Percentiles rank a stretch among this genome's conserved stretches.
phyloP scores from a whole-genome alignment of 148 eudicot genomes.

The Chenopodium quinoa region DNA sequence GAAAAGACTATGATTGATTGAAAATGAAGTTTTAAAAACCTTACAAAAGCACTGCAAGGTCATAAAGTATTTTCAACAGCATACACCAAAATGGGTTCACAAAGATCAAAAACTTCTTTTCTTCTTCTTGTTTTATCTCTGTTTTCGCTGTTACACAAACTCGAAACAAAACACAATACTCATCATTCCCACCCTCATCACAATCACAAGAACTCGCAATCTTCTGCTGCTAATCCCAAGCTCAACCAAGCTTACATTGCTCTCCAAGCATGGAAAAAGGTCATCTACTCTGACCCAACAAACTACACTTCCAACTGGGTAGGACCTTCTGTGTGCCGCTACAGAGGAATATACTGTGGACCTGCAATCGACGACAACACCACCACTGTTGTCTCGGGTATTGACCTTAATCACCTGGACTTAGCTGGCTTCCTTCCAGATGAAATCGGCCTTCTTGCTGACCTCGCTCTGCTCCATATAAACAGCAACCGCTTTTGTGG shows the following conservation, averaged over 20 bases:
- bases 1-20: not conserved
- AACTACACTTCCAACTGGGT: constrained; percentile 67
- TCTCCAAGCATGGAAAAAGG: constrained; percentile 67
- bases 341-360: constrained; percentile 58
- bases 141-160: constrained; percentile 20
- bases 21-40: not conserved
- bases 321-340: constrained; percentile 60
- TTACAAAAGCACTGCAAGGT: constrained; percentile 25
- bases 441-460: constrained; percentile 56
- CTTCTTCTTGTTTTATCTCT: constrained; percentile 22
- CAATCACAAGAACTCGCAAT: not conserved
- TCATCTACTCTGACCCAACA: constrained; percentile 60
- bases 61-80: not conserved
- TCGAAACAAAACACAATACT: constrained; percentile 36
- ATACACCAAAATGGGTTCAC: constrained; percentile 33
- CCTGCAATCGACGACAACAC: constrained; percentile 31
- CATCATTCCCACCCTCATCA: constrained; percentile 32
- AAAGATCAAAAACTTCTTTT: constrained; percentile 9
- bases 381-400: constrained; percentile 43
- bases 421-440: constrained; percentile 62
- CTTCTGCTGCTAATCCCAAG: constrained; percentile 27
- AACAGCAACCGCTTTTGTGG: constrained; percentile 77
- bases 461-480: constrained; percentile 55
- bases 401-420: constrained; percentile 62
- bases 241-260: constrained; percentile 60